phyloP scores from a whole-genome alignment of 805 yeast genomes.

The Blastobotrys peoriensis region DNA sequence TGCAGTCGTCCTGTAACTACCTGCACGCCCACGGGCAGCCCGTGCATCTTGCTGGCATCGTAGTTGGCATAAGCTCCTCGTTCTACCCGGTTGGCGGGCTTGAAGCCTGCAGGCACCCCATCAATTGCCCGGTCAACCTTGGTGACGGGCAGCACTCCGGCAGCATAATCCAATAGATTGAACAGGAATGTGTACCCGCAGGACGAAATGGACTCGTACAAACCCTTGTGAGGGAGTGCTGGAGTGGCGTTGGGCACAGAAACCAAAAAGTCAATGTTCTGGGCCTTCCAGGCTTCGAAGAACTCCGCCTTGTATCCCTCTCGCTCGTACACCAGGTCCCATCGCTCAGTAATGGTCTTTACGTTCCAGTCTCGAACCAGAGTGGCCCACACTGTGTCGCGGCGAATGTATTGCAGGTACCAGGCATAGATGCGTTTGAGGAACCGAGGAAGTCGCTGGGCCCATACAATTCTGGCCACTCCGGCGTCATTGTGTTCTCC shows the following conservation, averaged over 20 bases:
- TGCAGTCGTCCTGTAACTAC: conserved; percentile 52
- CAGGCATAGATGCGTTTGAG: conserved; percentile 33
- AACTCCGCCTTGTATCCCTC: conserved; percentile 32
- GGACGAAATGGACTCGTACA: conserved; percentile 32
- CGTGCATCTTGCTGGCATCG: conserved; percentile 47
- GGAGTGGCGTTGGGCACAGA: conserved; percentile 40
- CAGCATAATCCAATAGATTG: conserved; percentile 51
- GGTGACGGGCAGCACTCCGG: conserved; percentile 54
- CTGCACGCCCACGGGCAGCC: conserved; percentile 62
- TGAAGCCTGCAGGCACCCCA: conserved; percentile 28
- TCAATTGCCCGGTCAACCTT: conserved; percentile 40
- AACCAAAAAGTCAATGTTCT: conserved; percentile 34
- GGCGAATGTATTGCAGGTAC: conserved; percentile 27
- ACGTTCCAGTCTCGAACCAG: conserved; percentile 32
- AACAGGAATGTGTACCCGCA: conserved; percentile 50
- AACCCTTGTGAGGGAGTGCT: conserved; percentile 35
- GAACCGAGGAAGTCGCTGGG: conserved; percentile 31
- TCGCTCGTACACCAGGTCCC: conserved; percentile 32
- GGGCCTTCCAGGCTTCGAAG: conserved; percentile 31
- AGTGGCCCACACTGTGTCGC: conserved; percentile 35
- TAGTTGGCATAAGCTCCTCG: conserved; percentile 40
- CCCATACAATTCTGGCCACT: conserved; percentile 28
- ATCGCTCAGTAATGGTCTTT: conserved; percentile 31
- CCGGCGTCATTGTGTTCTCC: conserved; percentile 35
- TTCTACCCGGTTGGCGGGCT: conserved; percentile 37